Percentiles rank a stretch among this genome's conserved stretches.
Evolutionary conservation across 2,329 filamentous ascomycete species (phyloP).

Genomic region (Aureobasidium sp.): DNA sequence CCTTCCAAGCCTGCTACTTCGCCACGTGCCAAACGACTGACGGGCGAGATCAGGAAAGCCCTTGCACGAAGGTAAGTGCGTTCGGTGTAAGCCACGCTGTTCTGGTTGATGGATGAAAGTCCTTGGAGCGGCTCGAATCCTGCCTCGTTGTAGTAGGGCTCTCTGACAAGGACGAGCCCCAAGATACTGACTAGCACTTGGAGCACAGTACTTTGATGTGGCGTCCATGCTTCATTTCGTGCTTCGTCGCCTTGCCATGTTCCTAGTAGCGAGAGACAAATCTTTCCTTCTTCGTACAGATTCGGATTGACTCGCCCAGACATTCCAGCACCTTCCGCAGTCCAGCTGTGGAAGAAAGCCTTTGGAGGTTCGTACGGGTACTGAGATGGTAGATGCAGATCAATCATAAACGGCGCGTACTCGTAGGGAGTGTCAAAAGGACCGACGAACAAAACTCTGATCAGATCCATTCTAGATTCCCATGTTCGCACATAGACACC

Average conservation of each 20-base stretch:
- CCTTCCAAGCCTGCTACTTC: slow-evolving; percentile 26
- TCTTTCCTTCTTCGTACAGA: slow-evolving; percentile 54
- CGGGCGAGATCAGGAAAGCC: slow-evolving; percentile 34
- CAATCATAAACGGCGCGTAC: slow-evolving; percentile 52
- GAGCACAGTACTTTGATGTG: slow-evolving; percentile 45
- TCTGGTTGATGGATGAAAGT: slow-evolving; percentile 34
- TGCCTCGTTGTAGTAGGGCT: slow-evolving; percentile 57
- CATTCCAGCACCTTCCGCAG: slow-evolving; percentile 42
- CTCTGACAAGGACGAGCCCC: slow-evolving; percentile 49
- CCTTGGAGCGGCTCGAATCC: slow-evolving; percentile 47
- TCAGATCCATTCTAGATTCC: slow-evolving; percentile 50
- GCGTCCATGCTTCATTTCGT: slow-evolving; percentile 46
- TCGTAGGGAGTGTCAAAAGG: slow-evolving; percentile 53
- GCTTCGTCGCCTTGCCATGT: slow-evolving; percentile 48
- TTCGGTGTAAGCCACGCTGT: slow-evolving; percentile 44
- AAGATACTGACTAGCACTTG: slow-evolving; percentile 51
- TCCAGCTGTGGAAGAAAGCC: slow-evolving; percentile 46
- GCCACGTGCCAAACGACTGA: neutral
- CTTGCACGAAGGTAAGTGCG: slow-evolving; percentile 45
- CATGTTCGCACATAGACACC: slow-evolving; percentile 52
- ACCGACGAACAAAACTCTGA: slow-evolving; percentile 49
- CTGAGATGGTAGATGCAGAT: slow-evolving; percentile 41
- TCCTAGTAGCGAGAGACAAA: slow-evolving; percentile 50
- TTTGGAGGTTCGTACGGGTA: slow-evolving; percentile 47
- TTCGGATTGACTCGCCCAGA: slow-evolving; percentile 51